Base-by-base conservation (phyloP, 768 basidiomycete species). In the Kwoniella bestiolae region DNA sequence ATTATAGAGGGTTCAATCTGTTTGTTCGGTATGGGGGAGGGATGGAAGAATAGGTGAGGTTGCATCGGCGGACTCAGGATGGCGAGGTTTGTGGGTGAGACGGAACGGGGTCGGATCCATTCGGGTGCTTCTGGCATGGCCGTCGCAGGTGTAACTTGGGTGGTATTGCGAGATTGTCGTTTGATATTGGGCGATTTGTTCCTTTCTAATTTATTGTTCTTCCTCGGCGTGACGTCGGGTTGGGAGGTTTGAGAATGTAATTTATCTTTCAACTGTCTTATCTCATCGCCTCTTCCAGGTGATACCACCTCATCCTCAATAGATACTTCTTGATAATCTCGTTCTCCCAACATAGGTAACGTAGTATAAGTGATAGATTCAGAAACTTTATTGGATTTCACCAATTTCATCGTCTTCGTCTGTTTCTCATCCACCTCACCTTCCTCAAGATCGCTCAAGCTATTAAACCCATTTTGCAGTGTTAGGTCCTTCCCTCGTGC, bases 41-140 rank as follows among this genome's bases (percentile, higher is more conserved):
- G 65, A 21, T 70, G 69, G 56, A 76, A 76, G 64, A 76, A 76
- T n/a, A 76, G 56, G 31, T 72, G 65, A 18, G 75, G 75, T 29
- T 76, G 67, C 31, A 72, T 29, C 2, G 75, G 75, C 4, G 72
- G 72, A 16, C 66, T 68, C 1, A 76, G 59, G 7, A 70, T 65
- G 9, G 44, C 26, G 21, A 56, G 56, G 3, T 73, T 56, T 29
- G 72, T 65, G 7, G 67, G 70, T 14, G 75, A 74, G 11, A 63
- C 60, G 3, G 72, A 67, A 45, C 75, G 51, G 2, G 72, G 72
- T 28, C 60, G 63, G 50, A 76, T 70, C 68, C 72, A 76, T 21
- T 63, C 75, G 5, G 75, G 75, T 6, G 32, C 52, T 35, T 55
- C 52, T 21, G 52, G 52, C 29, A 55, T 55, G 8, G n/a, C 21